These are phyloP conservation scores for Bonia amplexicaulis DNA, from an alignment of 176 grass and related monocot genomes.

Conservation along the genomic window DNA sequence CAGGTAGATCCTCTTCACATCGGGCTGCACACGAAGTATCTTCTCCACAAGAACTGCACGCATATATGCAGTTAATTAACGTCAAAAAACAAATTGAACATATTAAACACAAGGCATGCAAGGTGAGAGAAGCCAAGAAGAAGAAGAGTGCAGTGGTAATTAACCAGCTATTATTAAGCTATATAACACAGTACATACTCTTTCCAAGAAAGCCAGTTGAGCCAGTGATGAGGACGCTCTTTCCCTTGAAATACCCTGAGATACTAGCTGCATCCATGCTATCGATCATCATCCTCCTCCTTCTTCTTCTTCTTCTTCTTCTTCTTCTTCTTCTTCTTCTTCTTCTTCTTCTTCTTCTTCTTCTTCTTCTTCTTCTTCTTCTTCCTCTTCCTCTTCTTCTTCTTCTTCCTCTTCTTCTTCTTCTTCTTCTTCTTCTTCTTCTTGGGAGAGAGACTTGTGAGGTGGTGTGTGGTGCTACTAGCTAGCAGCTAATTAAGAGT, in stretches of 20 bases:
- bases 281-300: neutral
- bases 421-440: neutral
- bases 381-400: neutral
- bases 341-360: too few relatives aligned
- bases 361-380: too few relatives aligned
- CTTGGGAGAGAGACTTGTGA: neutral
- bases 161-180: neutral
- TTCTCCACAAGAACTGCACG: constrained; percentile 84
- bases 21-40: constrained; percentile 68
- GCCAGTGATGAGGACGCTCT: constrained; percentile 76
- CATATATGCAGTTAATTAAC: neutral
- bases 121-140: neutral
- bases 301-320: neutral
- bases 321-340: neutral
- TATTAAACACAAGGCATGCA: neutral
- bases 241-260: constrained; percentile 65
- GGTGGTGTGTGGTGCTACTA: neutral
- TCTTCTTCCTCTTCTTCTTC: neutral
- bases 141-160: neutral
- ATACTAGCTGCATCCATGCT: constrained; percentile 60
- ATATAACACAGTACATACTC: constrained; percentile 28
- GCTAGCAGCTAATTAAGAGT: neutral
- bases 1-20: constrained; percentile 66
- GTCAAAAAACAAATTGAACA: neutral
- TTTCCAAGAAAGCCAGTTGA: constrained; percentile 87